A percentile compares a stretch with the other conserved stretches of the same genome.
These are phyloP conservation scores for Amaranthus cruentus DNA, from an alignment of 148 eudicot species.

Conservation along the genomic window DNA sequence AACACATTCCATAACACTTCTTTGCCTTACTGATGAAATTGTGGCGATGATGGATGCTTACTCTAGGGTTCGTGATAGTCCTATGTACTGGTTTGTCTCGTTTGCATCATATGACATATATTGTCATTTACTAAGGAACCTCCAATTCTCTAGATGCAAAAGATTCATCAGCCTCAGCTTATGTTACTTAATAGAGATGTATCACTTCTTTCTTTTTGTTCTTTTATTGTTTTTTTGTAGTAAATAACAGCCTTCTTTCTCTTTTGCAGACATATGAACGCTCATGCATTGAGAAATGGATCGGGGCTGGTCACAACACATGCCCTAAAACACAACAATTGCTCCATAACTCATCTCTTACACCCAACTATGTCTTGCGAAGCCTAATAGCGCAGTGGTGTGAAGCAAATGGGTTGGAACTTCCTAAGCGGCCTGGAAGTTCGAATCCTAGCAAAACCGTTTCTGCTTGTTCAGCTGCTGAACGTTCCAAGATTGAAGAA, in stretches of 20 bases:
- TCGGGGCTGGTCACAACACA: constrained; percentile 70
- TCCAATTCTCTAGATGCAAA: not conserved
- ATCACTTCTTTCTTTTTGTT: not conserved
- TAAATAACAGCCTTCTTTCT: constrained; percentile 16
- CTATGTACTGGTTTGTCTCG: not conserved
- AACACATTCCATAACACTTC: not conserved
- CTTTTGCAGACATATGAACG: constrained; percentile 82
- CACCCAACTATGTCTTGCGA: constrained; percentile 81
- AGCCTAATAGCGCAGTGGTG: constrained; percentile 96
- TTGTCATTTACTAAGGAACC: not conserved
- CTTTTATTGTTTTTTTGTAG: not conserved
- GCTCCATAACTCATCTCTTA: constrained; percentile 56
- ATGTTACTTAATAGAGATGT: not conserved
- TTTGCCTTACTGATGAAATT: not conserved
- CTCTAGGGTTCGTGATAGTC: not conserved
- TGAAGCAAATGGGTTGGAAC: constrained; percentile 74
- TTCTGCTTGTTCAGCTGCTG: constrained; percentile 62
- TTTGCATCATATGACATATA: not conserved
- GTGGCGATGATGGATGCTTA: not conserved
- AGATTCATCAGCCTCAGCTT: not conserved
- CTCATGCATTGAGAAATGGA: constrained; percentile 84
- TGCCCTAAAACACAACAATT: constrained; percentile 93
- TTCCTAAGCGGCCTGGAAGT: constrained; percentile 57
- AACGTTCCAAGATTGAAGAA: constrained; percentile 55
- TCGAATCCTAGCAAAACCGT: constrained; percentile 35